A percentile compares a stretch with the other conserved stretches of the same genome.
phyloP scores from a whole-genome alignment of 257 asterid species.

The Ballota nigra region DNA sequence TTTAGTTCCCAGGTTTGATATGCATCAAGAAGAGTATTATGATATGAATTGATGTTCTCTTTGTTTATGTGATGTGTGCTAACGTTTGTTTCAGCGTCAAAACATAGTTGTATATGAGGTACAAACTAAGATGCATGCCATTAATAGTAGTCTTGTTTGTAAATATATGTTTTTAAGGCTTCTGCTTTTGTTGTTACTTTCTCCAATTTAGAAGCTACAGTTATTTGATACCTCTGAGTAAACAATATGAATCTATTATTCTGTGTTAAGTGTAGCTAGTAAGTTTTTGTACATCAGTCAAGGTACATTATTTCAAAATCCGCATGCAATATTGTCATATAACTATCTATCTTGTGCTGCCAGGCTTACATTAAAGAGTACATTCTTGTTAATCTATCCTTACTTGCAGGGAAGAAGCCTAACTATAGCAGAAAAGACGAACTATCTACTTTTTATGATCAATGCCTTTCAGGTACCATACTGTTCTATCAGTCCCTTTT shows the following conservation, averaged over 20 bases:
- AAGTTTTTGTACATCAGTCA: conserved; percentile 8
- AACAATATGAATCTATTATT: neutral
- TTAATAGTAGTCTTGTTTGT: neutral
- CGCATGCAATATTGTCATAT: conserved; percentile 5
- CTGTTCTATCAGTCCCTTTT: conserved; percentile 11
- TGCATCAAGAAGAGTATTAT: neutral
- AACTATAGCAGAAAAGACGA: conserved; percentile 85
- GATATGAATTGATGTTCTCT: conserved; percentile 1
- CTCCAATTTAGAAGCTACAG: neutral
- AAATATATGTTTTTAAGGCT: neutral
- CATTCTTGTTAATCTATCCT: conserved; percentile 16
- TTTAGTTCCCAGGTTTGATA: neutral
- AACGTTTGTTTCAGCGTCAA: neutral
- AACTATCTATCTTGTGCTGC: neutral
- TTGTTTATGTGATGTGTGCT: neutral
- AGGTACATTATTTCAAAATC: conserved; percentile 14
- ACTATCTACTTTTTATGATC: conserved; percentile 94
- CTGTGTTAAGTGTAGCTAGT: neutral
- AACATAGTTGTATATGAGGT: neutral
- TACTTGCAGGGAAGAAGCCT: conserved; percentile 82
- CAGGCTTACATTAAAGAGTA: conserved; percentile 5
- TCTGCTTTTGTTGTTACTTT: neutral
- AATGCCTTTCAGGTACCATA: conserved; percentile 87
- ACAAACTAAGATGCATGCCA: conserved; percentile 1
- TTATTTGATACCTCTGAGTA: neutral